These are phyloP conservation scores for Ceratocystis huliohia DNA, from an alignment of 2,329 filamentous ascomycete genomes.

Conservation along the genomic window DNA sequence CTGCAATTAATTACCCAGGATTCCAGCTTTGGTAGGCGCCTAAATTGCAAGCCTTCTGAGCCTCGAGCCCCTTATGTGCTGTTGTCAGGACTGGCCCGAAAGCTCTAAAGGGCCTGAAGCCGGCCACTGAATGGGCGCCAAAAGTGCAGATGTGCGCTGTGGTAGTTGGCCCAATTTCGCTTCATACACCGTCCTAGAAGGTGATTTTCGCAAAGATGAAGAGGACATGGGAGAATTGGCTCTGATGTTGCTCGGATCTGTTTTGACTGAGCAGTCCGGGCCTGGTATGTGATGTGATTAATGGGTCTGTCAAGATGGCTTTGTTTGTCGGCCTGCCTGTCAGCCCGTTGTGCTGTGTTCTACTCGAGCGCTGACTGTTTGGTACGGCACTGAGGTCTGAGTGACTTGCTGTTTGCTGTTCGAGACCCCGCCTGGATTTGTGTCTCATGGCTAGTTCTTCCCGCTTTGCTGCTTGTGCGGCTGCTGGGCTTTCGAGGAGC, in stretches of 20 bases:
- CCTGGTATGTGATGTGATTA: neutral
- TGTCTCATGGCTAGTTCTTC: neutral
- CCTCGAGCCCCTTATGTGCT: neutral
- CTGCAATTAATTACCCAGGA: neutral
- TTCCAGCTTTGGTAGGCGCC: neutral
- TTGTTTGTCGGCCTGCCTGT: too few species aligned
- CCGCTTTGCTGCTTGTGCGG: neutral
- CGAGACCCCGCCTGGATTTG: neutral
- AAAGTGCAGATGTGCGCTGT: conserved; percentile 5
- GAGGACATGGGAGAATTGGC: neutral
- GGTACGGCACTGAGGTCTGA: neutral
- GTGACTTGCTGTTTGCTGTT: neutral
- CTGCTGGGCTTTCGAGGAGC: neutral
- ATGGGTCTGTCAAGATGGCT: neutral
- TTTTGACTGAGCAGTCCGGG: neutral
- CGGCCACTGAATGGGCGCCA: neutral
- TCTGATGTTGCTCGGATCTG: neutral
- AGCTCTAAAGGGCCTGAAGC: neutral
- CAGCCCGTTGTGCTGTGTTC: too few species aligned
- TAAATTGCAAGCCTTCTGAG: neutral
- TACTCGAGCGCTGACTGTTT: too few species aligned
- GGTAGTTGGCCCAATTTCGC: neutral
- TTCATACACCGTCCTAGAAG: neutral
- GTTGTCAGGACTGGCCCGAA: neutral
- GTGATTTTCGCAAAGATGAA: neutral